These are phyloP conservation scores for Chytriomyces hyalinus DNA, from an alignment of 192 early-diverging fungal species.

Conservation along the genomic window DNA sequence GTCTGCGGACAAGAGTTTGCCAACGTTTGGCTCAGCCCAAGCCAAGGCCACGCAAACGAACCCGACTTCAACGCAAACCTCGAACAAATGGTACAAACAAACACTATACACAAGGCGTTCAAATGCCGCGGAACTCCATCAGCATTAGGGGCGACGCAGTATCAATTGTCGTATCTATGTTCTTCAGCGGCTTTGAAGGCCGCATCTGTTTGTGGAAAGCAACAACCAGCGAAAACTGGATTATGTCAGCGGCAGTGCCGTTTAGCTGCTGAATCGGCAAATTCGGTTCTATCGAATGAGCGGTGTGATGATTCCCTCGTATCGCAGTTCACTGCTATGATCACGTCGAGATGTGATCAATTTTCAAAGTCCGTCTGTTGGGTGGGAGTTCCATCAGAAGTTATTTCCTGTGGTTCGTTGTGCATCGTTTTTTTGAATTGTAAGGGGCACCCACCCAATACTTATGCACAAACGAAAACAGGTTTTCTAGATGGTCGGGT, in stretches of 20 bases:
- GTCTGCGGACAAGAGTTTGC: neutral
- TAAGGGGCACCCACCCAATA: no score
- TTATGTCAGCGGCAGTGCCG: neutral
- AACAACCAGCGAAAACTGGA: neutral
- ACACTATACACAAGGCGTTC: neutral
- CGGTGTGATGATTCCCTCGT: neutral
- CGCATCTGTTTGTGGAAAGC: neutral
- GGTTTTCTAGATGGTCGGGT: no score
- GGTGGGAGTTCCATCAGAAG: neutral
- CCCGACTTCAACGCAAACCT: neutral
- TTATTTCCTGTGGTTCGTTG: neutral
- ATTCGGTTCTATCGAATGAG: neutral
- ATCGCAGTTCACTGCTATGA: neutral
- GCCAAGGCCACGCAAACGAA: neutral
- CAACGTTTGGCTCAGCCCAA: neutral
- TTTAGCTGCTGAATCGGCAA: neutral
- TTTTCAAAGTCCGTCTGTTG: neutral
- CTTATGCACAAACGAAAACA: no score
- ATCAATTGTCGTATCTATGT: neutral
- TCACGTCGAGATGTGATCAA: neutral
- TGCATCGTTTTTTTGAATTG: neutral
- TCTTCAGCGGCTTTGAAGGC: neutral
- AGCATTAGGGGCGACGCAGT: neutral
- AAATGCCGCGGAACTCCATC: neutral
- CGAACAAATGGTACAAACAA: neutral